Evolutionary conservation across 2,329 filamentous ascomycete species (phyloP), one percentile per base, ranked within the genome.

Genomic region (Phialocephala subalpina): DNA sequence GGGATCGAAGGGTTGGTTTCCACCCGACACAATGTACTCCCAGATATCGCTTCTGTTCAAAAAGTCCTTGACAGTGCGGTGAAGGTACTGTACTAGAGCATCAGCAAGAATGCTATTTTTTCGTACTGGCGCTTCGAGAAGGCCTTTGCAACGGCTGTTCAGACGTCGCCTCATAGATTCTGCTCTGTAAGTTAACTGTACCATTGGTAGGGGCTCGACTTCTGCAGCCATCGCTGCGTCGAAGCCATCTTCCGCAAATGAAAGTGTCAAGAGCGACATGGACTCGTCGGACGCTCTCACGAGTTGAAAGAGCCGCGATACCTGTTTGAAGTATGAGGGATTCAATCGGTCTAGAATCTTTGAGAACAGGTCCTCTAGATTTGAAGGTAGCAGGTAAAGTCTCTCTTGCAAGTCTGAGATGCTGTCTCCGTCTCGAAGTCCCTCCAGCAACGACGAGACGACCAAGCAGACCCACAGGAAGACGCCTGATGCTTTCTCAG

Each of bases 391-490:
- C 16, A 33, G 2, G 3, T 18, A 3, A 0, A 71, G 27, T 14
- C 63, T 38, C 1, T 40, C 16, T 52, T 66, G 59, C 1, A 71
- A 40, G 33, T 66, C 64, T 6, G 7, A n/a, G 16, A 64, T 55
- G 1, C 22, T 20, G 36, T 71, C 69, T 14, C 52, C 52, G 42
- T 68, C 59, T 2, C 29, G 29, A 1, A 69, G 53, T 9, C 67
- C 67, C 38, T 58, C 60, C 12, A 67, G 47, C 8, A 71, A 58
- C 3, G 65, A 60, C 0, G 22, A n/a, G n/a, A 71, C 63, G 2
- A 65, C 66, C 33, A 71, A 40, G 7, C 27, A 33, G 12, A 68
- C 67, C 67, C 63, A 71, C 16, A 71, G 45, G 33, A 71, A 71
- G 1, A 71, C 69, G 20, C 67, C 65, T 8, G 25, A 42, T 3